phyloP scores from a whole-genome alignment of 202 grass and related monocot genomes.

The Eragrostis tef region DNA sequence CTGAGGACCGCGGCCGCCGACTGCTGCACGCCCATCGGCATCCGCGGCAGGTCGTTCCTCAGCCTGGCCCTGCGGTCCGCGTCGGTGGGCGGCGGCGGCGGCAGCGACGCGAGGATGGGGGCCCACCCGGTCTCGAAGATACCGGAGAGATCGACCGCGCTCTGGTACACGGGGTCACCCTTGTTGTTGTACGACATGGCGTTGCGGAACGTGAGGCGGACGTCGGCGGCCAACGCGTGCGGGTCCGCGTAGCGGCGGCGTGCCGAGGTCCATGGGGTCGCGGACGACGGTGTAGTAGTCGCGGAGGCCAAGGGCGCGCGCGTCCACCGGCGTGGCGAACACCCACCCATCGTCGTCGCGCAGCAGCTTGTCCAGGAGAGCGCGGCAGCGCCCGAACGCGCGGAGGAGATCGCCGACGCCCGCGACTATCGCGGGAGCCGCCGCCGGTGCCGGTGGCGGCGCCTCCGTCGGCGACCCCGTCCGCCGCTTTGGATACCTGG shows the following conservation, averaged over 20 bases:
- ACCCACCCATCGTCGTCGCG: slow-evolving; percentile 55
- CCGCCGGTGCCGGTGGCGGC: background rate
- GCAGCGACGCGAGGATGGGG: slow-evolving; percentile 12
- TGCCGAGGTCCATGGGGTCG: slow-evolving; percentile 76
- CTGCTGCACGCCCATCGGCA: slow-evolving; percentile 34
- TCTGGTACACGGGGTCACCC: slow-evolving; percentile 50
- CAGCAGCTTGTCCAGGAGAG: slow-evolving; percentile 55
- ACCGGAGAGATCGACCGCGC: slow-evolving; percentile 49
- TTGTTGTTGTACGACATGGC: slow-evolving; percentile 53
- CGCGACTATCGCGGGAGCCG: background rate
- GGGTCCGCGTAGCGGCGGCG: slow-evolving; percentile 33
- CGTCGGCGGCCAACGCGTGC: slow-evolving; percentile 36
- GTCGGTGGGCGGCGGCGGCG: slow-evolving; percentile 18
- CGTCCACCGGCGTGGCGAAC: slow-evolving; percentile 63
- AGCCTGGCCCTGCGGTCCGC: slow-evolving; percentile 12
- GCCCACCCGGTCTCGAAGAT: slow-evolving; percentile 57
- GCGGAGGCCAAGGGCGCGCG: slow-evolving; percentile 46
- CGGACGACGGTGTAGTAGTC: slow-evolving; percentile 57
- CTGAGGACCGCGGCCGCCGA: slow-evolving; percentile 12
- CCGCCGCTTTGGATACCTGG: background rate
- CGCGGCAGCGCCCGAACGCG: slow-evolving; percentile 33
- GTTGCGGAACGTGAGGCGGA: slow-evolving; percentile 65
- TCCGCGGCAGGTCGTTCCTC: background rate
- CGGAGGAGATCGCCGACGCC: background rate
- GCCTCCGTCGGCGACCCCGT: background rate